phyloP scores from a whole-genome alignment of 768 basidiomycete species.

The Lactifluus hygrophoroides region DNA sequence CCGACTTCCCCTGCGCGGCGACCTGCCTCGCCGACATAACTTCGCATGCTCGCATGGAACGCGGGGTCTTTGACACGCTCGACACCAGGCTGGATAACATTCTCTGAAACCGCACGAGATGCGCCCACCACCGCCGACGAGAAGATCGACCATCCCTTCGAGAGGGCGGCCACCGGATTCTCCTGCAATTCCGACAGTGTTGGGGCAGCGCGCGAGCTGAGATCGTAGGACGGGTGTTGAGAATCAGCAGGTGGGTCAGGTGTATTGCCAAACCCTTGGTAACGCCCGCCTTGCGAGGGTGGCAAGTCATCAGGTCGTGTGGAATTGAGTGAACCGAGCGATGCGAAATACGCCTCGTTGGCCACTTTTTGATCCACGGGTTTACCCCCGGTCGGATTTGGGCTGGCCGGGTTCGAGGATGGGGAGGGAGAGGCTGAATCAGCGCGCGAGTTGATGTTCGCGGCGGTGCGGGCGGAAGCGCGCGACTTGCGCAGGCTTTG shows the following conservation, averaged over 20 bases:
- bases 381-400: conserved; percentile 37
- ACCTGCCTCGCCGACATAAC: conserved; percentile 63
- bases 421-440: conserved; percentile 49
- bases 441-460: conserved; percentile 39
- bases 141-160: conserved; percentile 96
- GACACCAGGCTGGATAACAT: conserved; percentile 85
- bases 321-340: conserved; percentile 76
- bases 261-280: conserved; percentile 86
- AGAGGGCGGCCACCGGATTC: conserved; percentile 76
- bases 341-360: conserved; percentile 84
- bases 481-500: conserved; percentile 87
- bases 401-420: conserved; percentile 30
- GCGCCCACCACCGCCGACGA: conserved; percentile 78
- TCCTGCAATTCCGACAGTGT: conserved; percentile 74
- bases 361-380: conserved; percentile 54
- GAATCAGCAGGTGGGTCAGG: conserved; percentile 48
- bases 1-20: conserved; percentile 56
- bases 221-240: conserved; percentile 56
- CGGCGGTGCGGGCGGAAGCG: conserved; percentile 48
- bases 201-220: conserved; percentile 77
- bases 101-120: conserved; percentile 68
- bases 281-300: conserved; percentile 89
- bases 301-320: conserved; percentile 68
- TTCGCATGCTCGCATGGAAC: conserved; percentile 65
- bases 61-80: conserved; percentile 74